Base-by-base conservation (phyloP, 805 yeast species). In the Starmerella vaccinii region DNA sequence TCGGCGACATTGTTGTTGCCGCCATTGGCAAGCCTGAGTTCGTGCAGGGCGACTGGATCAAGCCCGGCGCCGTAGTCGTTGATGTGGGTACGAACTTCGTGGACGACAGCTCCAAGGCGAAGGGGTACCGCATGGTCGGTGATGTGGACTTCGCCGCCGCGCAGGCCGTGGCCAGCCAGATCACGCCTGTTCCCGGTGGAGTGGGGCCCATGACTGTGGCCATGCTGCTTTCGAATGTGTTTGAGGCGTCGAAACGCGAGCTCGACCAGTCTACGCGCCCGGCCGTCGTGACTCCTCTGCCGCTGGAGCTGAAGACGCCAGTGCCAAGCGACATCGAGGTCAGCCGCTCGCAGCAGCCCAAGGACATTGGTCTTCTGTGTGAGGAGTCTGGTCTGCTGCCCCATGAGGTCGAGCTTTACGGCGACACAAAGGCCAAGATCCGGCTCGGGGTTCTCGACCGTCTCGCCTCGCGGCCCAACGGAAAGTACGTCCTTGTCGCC, bases 161-260 rank as follows among this genome's bases (percentile, higher is more conserved):
- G 49, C 67, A 73, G 51, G 65, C 71, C 47, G 75, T 73, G 49
- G 92, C 89, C 2, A 69, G 81, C 12, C 77, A 75, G 59, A 76
- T 92, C 56, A 89, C 97, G 5, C 98, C 98, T 16, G 98, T 90
- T 50, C 98, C 98, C 29, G 97, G 97, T 65, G 97, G 97, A 61
- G 97, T 90, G 56, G 98, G 98, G 37, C 98, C 98, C 57, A 90
- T 90, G 97, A 90, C 98, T 24, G 97, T 90, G 44, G 95, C 95
- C 37, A 88, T 89, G 96, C 77, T 90, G 54, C 76, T 89, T 55
- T 77, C 82, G 57, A 90, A 92, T 63, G 90, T 90, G 10, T 72
- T 80, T 51, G 75, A 77, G 57, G 86, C 95, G 47, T 95, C 97
- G 19, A 74, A 82, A 60, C 70, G 76, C 49, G 52, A 55, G 18